Evolutionary conservation across 352 stramenopile genomes (phyloP).

Genomic region (Phytophthora tubulina): DNA sequence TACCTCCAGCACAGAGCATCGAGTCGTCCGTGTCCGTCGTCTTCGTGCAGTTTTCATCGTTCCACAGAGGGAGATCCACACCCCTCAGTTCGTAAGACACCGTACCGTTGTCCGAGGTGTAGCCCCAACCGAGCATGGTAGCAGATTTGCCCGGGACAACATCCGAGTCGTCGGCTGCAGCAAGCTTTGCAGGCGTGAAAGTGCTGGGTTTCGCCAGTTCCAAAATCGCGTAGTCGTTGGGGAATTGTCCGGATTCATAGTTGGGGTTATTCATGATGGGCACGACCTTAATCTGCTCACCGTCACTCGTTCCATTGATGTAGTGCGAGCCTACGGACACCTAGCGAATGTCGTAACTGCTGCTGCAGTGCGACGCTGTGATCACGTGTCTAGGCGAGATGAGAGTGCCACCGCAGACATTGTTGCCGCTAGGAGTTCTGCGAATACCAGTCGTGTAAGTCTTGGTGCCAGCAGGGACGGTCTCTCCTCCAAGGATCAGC

Average conservation of each 20-base stretch:
- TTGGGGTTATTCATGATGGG: conserved; percentile 34
- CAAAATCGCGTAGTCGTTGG: conserved; percentile 48
- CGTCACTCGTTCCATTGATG: conserved; percentile 21
- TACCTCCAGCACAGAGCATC: conserved; percentile 64
- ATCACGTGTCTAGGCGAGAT: conserved; percentile 28
- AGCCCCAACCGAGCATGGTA: conserved; percentile 46
- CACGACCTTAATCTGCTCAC: conserved; percentile 42
- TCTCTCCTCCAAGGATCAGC: conserved; percentile 27
- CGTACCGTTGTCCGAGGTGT: conserved; percentile 31
- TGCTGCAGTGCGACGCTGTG: conserved; percentile 29
- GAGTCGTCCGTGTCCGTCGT: conserved; percentile 24
- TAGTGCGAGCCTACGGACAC: conserved; percentile 39
- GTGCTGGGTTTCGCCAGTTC: conserved; percentile 45
- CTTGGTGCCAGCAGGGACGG: conserved; percentile 27
- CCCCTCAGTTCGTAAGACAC: conserved; percentile 44
- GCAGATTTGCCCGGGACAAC: conserved; percentile 34
- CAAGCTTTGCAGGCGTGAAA: conserved; percentile 43
- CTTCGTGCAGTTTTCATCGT: conserved; percentile 43
- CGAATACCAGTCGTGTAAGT: conserved; percentile 34
- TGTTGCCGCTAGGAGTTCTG: conserved; percentile 8
- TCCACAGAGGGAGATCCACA: conserved; percentile 46
- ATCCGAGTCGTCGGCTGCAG: conserved; percentile 27
- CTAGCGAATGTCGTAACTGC: conserved; percentile 29
- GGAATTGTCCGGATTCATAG: conserved; percentile 18
- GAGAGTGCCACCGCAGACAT: conserved; percentile 28